Base-by-base conservation (phyloP, 768 basidiomycete species). In the Agrocybe pediades region DNA sequence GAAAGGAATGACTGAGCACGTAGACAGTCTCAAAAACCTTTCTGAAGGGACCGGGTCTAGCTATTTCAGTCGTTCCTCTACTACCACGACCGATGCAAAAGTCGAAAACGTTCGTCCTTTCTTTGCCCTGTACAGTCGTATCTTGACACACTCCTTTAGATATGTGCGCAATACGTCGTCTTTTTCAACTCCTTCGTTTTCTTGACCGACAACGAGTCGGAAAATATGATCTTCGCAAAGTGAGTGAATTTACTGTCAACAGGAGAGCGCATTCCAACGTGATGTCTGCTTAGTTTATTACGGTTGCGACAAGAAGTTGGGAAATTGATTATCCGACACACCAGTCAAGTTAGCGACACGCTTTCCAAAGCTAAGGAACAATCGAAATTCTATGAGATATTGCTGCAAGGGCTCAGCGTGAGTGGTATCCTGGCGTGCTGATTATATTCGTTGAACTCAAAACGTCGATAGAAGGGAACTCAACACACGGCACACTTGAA, bases 141-240 rank as follows among this genome's bases (percentile, higher is more conserved):
- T 25, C 36, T 49, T 66, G 36, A 48, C 33, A 21, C n/a, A n/a
- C n/a, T 24, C 26, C 29, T 52, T 24, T 29, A 81, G 89, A 83
- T 95, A 13, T 90, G 88, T 66, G 79, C 77, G 46, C 83, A 86
- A 53, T 99, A 98, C 68, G 78, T 87, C 13, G 74, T 75, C 15
- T 66, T 97, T 62, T 98, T 98, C 76, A 87, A 85, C 55, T 85
- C 88, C 2, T 85, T 95, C 57, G 84, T 95, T 19, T 81, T 84
- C 24, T 72, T 99, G 58, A 92, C 90, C 2, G 82, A 81, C 33
- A 87, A 90, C 55, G 87, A 85, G 39, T 93, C 97, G 60, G 95
- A 97, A 67, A 92, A 92, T 8, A 97, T 98, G 95, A 90, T 98
- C 43, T 97, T 97, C 64, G 85, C 89, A 20, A 95, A 95, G 96